Percentiles rank a stretch among this genome's conserved stretches.
phyloP scores from a whole-genome alignment of 257 asterid species.

The Salvia miltiorrhiza region DNA sequence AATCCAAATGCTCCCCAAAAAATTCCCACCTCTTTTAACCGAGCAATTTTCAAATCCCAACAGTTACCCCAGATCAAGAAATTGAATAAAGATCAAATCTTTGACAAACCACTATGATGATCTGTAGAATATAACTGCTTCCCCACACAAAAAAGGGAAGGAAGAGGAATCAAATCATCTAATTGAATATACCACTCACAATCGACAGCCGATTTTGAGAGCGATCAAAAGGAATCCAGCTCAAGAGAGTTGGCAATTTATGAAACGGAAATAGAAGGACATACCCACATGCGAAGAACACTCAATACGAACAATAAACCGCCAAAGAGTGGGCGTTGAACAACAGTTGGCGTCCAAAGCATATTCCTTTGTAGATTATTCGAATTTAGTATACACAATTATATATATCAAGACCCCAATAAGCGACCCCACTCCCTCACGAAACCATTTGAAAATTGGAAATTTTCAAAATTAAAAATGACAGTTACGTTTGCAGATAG shows the following conservation, averaged over 20 bases:
- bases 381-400: constrained; percentile 34
- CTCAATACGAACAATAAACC: constrained; percentile 45
- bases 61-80: constrained; percentile 35
- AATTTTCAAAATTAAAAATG: background rate
- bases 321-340: constrained; percentile 46
- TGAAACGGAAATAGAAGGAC: constrained; percentile 27
- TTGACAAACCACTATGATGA: constrained; percentile 19
- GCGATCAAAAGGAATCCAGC: constrained; percentile 33
- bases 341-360: constrained; percentile 44
- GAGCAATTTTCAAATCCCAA: constrained; percentile 11
- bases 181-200: constrained; percentile 9
- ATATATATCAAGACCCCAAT: constrained; percentile 23
- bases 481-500: background rate
- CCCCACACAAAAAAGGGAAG: constrained; percentile 8
- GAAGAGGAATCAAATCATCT: background rate
- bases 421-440: constrained; percentile 23
- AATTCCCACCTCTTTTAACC: background rate
- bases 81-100: constrained; percentile 25
- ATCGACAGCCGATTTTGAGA: constrained; percentile 7
- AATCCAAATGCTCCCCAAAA: constrained; percentile 7
- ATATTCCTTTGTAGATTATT: constrained; percentile 56
- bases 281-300: constrained; percentile 49
- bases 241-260: constrained; percentile 31
- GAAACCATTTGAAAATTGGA: constrained; percentile 12
- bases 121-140: constrained; percentile 4